A percentile compares a stretch with the other conserved stretches of the same genome.
Evolutionary conservation across 2,329 filamentous ascomycete species (phyloP).

Genomic region (Colletotrichum sp.): DNA sequence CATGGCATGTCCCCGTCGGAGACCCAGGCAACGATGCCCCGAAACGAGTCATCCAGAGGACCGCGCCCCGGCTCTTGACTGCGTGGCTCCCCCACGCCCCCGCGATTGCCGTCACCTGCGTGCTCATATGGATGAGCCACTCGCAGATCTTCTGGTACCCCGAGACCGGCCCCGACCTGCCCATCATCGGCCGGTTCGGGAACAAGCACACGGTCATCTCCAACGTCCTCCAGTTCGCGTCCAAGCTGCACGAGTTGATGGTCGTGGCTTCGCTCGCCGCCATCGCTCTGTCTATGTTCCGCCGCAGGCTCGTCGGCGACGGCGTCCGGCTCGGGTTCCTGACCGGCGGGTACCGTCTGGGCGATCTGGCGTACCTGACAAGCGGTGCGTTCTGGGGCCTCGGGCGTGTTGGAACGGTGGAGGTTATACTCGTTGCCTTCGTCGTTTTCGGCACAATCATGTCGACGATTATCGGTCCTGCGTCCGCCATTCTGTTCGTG

Average conservation of each 20-base stretch:
- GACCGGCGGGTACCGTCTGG: constrained; percentile 2
- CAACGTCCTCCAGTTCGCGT: constrained; percentile 3
- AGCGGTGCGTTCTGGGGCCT: neutral
- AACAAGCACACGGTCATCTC: neutral
- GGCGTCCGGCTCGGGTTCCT: neutral
- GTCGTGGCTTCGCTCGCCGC: constrained; percentile 1
- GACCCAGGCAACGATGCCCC: neutral
- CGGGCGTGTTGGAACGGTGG: neutral
- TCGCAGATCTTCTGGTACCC: neutral
- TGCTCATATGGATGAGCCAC: constrained; percentile 1
- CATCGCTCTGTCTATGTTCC: neutral
- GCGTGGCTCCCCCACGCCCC: neutral
- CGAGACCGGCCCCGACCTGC: neutral
- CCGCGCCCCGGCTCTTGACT: neutral
- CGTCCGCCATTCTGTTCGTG: constrained; percentile 12
- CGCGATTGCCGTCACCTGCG: neutral
- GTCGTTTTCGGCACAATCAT: neutral
- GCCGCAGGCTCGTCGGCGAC: neutral
- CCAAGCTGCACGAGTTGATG: neutral
- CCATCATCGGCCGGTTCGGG: neutral
- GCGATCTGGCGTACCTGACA: neutral
- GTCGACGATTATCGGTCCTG: constrained; percentile 1
- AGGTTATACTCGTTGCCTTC: neutral
- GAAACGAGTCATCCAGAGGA: neutral
- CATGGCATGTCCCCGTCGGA: neutral